phyloP scores from a whole-genome alignment of 2,329 filamentous ascomycete species.

The Botrytis aclada region DNA sequence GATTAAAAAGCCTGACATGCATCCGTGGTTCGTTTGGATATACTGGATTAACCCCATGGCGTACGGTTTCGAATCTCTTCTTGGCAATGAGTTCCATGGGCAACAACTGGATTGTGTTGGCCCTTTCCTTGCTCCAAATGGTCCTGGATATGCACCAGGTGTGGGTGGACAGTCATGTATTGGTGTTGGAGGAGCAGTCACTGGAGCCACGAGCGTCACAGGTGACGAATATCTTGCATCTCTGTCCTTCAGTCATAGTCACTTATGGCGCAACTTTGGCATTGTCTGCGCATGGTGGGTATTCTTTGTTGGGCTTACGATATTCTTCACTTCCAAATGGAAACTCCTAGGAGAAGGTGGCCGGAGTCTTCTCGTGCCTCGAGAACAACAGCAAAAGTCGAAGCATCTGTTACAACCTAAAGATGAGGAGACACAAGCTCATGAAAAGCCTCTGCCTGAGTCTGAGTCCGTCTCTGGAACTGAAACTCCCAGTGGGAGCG shows the following conservation, averaged over 20 bases:
- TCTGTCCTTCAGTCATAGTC: slow-evolving; percentile 50
- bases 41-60: slow-evolving; percentile 65
- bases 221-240: slow-evolving; percentile 57
- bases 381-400: slow-evolving; percentile 47
- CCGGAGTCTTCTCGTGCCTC: slow-evolving; percentile 57
- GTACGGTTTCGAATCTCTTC: slow-evolving; percentile 65
- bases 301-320: slow-evolving; percentile 56
- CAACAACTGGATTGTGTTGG: slow-evolving; percentile 36
- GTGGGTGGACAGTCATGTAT: not conserved
- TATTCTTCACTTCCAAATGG: slow-evolving; percentile 57
- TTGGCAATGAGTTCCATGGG: slow-evolving; percentile 68
- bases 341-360: slow-evolving; percentile 50
- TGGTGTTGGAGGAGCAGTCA: slow-evolving; percentile 21
- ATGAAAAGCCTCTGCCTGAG: slow-evolving; percentile 58
- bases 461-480: slow-evolving; percentile 54
- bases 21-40: slow-evolving; percentile 60
- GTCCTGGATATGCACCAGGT: not conserved
- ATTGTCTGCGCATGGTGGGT: slow-evolving; percentile 62
- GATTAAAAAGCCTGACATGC: slow-evolving; percentile 60
- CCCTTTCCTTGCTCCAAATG: not conserved
- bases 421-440: slow-evolving; percentile 49
- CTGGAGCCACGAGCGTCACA: slow-evolving; percentile 48
- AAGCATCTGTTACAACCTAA: slow-evolving; percentile 21
- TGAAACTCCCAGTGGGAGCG: not conserved
- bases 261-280: slow-evolving; percentile 60